Percentiles rank a stretch among this genome's conserved stretches.
Conservation (phyloP, 148 eudicot species). For the Hydrangea macrophylla region DNA sequence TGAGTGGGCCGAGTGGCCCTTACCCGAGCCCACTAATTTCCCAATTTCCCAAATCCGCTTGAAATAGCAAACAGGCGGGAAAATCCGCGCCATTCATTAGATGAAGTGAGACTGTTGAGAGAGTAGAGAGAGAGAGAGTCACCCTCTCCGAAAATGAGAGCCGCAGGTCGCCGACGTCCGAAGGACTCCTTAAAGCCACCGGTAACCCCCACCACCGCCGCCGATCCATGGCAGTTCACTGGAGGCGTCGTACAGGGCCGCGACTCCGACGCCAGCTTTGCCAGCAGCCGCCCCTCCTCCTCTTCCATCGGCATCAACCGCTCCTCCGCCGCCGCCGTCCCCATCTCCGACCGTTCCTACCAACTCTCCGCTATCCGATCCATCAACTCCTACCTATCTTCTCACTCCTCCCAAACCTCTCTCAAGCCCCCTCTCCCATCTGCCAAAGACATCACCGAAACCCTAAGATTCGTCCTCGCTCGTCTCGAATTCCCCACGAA, state of each 20-base stretch:
- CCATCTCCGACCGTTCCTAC: slow-evolving; percentile 40
- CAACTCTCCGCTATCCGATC: slow-evolving; percentile 53
- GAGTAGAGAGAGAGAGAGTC: background rate
- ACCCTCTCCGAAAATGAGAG: slow-evolving; percentile 22
- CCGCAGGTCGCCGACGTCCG: slow-evolving; percentile 32
- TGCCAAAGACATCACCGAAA: slow-evolving; percentile 56
- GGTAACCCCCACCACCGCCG: slow-evolving; percentile 29
- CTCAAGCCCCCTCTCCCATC: slow-evolving; percentile 65
- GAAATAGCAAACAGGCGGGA: too few species aligned
- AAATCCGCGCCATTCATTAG: too few species aligned
- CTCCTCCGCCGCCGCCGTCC: slow-evolving; percentile 14
- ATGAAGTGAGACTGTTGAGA: too few species aligned
- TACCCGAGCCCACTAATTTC: too few species aligned
- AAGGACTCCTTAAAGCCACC: slow-evolving; percentile 31
- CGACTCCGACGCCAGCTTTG: slow-evolving; percentile 78
- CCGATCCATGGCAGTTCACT: slow-evolving; percentile 32
- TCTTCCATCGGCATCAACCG: slow-evolving; percentile 31
- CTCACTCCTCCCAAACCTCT: slow-evolving; percentile 39
- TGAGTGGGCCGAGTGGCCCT: too few species aligned
- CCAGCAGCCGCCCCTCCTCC: slow-evolving; percentile 69
- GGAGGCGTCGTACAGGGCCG: slow-evolving; percentile 24
- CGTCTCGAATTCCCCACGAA: slow-evolving; percentile 31
- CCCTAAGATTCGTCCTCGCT: slow-evolving; percentile 49
- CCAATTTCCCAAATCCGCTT: too few species aligned
- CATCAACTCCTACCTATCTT: slow-evolving; percentile 62